Conservation (phyloP, 2,329 filamentous ascomycete species). For the Fusarium nanum region DNA sequence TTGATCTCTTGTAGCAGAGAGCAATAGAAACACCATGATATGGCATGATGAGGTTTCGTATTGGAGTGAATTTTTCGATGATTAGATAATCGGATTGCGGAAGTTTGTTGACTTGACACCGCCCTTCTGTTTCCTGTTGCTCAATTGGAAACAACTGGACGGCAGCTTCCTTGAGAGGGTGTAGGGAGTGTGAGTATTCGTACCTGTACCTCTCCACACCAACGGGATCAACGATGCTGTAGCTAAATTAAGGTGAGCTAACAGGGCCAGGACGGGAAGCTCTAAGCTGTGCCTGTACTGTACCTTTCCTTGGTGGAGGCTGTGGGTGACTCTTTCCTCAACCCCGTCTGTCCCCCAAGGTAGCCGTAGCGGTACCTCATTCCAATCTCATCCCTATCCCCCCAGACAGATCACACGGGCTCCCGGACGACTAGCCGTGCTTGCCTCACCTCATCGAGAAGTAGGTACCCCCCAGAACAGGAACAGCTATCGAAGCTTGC, state of each 20-base stretch:
- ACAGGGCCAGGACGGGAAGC: conserved; percentile 4
- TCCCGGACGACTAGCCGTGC: conserved; percentile 23
- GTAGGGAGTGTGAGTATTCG: conserved; percentile 1
- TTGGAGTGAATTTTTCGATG: not conserved
- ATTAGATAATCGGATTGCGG: conserved; percentile 3
- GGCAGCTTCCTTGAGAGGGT: conserved; percentile 7
- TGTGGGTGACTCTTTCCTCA: conserved; percentile 20
- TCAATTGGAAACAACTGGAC: conserved; percentile 7
- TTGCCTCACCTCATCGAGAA: conserved; percentile 21
- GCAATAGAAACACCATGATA: not conserved
- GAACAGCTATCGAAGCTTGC: conserved; percentile 24
- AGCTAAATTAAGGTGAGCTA: conserved; percentile 33
- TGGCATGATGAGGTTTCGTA: conserved; percentile 9
- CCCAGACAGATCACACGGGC: conserved; percentile 28
- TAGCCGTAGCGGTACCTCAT: conserved; percentile 9
- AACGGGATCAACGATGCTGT: conserved; percentile 26
- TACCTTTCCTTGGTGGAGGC: conserved; percentile 11
- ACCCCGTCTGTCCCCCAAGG: conserved; percentile 7
- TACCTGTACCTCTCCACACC: conserved; percentile 21
- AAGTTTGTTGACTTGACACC: conserved; percentile 22
- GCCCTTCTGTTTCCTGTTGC: conserved; percentile 11
- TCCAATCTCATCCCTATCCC: conserved; percentile 20
- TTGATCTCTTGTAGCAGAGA: conserved; percentile 1
- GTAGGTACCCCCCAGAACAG: conserved; percentile 1
- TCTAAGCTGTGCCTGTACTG: conserved; percentile 16